A percentile compares a stretch with the other conserved stretches of the same genome.
These are phyloP conservation scores for Hypholoma fasciculare DNA, from an alignment of 768 basidiomycete genomes.

Conservation along the genomic window DNA sequence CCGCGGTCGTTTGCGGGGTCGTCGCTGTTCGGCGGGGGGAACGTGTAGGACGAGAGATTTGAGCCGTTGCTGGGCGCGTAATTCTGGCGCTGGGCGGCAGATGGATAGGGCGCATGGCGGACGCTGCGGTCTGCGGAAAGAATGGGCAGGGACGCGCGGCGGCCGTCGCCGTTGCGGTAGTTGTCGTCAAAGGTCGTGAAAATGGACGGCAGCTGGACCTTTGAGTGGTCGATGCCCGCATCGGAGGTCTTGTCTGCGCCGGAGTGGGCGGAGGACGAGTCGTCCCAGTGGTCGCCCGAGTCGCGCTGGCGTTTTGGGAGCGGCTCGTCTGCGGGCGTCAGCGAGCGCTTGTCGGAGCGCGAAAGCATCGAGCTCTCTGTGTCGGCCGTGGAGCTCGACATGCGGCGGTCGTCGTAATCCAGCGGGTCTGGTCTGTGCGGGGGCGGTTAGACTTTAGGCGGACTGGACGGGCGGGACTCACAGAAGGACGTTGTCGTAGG, in stretches of 20 bases:
- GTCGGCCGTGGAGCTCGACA: slow-evolving; percentile 76
- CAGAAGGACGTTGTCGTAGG: slow-evolving; percentile 8
- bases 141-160: slow-evolving; percentile 66
- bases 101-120: slow-evolving; percentile 59
- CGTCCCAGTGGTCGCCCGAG: slow-evolving; percentile 37
- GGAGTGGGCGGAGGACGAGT: slow-evolving; percentile 26
- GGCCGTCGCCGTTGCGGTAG: slow-evolving; percentile 51
- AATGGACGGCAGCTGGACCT: slow-evolving; percentile 75
- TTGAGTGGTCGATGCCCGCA: slow-evolving; percentile 41
- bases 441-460: slow-evolving; percentile 15
- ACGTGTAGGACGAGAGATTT: slow-evolving; percentile 49
- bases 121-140: slow-evolving; percentile 52
- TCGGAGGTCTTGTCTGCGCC: slow-evolving; percentile 38
- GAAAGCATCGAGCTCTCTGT: slow-evolving; percentile 53
- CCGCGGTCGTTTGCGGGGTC: slow-evolving; percentile 36
- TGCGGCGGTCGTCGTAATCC: slow-evolving; percentile 60
- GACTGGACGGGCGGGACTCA: slow-evolving; percentile 24
- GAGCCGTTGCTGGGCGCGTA: slow-evolving; percentile 47
- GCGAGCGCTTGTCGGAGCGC: slow-evolving; percentile 42
- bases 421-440: slow-evolving; percentile 30
- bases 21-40: slow-evolving; percentile 56
- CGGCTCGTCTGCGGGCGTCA: slow-evolving; percentile 57
- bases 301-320: slow-evolving; percentile 51
- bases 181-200: slow-evolving; percentile 69
- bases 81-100: slow-evolving; percentile 43